A percentile compares a stretch with the other conserved stretches of the same genome.
Evolutionary conservation across 2,329 filamentous ascomycete genomes (phyloP).

Genomic region (Phoma sp.): DNA sequence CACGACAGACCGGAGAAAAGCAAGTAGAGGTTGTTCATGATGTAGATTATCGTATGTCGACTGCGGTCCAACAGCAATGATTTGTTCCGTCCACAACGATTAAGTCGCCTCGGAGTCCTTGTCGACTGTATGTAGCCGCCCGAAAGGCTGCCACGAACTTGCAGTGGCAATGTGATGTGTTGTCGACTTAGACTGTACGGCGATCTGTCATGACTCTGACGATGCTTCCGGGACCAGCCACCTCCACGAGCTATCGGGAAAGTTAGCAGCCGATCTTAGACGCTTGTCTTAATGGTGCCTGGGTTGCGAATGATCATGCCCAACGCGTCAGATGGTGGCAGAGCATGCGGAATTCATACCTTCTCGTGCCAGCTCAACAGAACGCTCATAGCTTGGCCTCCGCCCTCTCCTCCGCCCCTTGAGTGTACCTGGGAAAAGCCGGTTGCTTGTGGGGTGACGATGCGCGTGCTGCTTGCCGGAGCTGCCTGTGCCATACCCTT

Average conservation of each 20-base stretch:
- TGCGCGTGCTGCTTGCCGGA: conserved; percentile 41
- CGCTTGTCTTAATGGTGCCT: neutral
- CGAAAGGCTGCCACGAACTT: neutral
- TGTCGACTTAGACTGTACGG: conserved; percentile 72
- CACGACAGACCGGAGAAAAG: conserved; percentile 11
- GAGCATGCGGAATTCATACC: conserved; percentile 41
- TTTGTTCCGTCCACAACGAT: neutral
- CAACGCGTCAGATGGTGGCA: neutral
- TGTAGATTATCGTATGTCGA: conserved; percentile 6
- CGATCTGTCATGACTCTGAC: conserved; percentile 96
- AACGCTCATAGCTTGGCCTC: conserved; percentile 92
- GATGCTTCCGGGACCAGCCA: conserved; percentile 87
- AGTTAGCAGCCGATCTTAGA: conserved; percentile 2
- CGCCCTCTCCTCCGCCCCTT: conserved; percentile 67
- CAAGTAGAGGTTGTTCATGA: conserved; percentile 5
- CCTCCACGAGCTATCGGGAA: conserved; percentile 72
- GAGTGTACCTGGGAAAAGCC: conserved; percentile 83
- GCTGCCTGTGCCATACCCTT: conserved; percentile 75
- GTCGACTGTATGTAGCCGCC: conserved; percentile 1
- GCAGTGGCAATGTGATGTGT: neutral
- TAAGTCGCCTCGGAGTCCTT: neutral
- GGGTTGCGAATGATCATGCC: neutral
- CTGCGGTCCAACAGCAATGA: neutral
- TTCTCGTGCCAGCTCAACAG: conserved; percentile 99
- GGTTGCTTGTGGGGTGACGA: conserved; percentile 75